Percentiles rank a stretch among this genome's conserved stretches.
These are phyloP conservation scores for Pichia ethanolica DNA, from an alignment of 805 yeast genomes.

Conservation along the genomic window DNA sequence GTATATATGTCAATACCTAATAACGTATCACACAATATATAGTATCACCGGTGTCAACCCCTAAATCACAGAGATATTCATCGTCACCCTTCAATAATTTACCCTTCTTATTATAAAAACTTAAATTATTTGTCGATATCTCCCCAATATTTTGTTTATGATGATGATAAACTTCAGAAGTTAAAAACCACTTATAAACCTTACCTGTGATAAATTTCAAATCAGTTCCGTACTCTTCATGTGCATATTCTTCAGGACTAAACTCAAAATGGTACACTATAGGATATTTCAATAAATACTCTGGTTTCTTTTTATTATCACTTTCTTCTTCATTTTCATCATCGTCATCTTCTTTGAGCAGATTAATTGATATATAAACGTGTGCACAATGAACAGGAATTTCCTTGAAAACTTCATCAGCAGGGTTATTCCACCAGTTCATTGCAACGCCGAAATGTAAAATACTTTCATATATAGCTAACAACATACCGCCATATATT, in stretches of 20 bases:
- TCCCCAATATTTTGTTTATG: conserved; percentile 12
- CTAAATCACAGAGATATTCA: conserved; percentile 41
- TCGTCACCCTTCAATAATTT: conserved; percentile 33
- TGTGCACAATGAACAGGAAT: conserved; percentile 78
- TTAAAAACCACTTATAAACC: conserved; percentile 47
- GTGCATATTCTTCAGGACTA: conserved; percentile 72
- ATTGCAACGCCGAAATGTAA: conserved; percentile 19
- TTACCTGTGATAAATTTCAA: conserved; percentile 54
- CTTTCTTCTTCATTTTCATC: conserved; percentile 8
- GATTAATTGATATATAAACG: conserved; percentile 47
- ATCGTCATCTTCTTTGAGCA: conserved; percentile 17
- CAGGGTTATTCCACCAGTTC: conserved; percentile 25
- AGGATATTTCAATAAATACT: conserved; percentile 25
- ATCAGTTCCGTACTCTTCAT: conserved; percentile 66
- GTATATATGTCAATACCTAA: not conserved
- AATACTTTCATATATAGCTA: conserved; percentile 20
- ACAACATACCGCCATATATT: conserved; percentile 16
- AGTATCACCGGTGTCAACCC: conserved; percentile 47
- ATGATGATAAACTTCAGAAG: conserved; percentile 27
- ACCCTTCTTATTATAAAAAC: conserved; percentile 28
- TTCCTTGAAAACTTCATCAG: conserved; percentile 55
- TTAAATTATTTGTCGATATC: conserved; percentile 26
- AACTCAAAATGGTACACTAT: conserved; percentile 66
- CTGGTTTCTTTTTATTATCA: conserved; percentile 1
- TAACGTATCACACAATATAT: conserved; percentile 29